These are phyloP conservation scores for Wickerhamiella qilinensis DNA, from an alignment of 805 yeast species.

Conservation along the genomic window DNA sequence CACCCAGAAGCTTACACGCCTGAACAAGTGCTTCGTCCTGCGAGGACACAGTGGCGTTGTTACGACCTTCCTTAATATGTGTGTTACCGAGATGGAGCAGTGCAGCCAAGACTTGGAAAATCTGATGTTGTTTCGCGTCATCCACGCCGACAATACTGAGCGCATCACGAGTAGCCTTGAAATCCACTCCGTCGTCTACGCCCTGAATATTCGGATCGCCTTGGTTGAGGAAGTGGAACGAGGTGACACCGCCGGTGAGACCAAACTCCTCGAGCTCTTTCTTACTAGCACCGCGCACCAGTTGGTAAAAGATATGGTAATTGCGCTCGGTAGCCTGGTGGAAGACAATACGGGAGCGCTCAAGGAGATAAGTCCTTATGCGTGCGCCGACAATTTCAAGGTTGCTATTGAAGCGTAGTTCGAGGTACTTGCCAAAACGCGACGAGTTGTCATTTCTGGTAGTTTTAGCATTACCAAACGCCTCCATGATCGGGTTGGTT, in stretches of 20 bases:
- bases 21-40: conserved; percentile 76
- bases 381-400: conserved; percentile 86
- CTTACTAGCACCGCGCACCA: conserved; percentile 48
- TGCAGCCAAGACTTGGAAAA: conserved; percentile 73
- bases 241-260: conserved; percentile 41
- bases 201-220: conserved; percentile 54
- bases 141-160: conserved; percentile 62
- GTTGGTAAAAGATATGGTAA: conserved; percentile 87
- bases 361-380: conserved; percentile 81
- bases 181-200: conserved; percentile 72
- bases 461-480: conserved; percentile 97
- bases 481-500: conserved; percentile 93
- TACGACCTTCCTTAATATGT: conserved; percentile 67
- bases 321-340: conserved; percentile 87
- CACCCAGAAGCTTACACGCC: conserved; percentile 72
- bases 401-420: conserved; percentile 62
- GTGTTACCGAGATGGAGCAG: conserved; percentile 87
- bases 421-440: conserved; percentile 91
- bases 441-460: conserved; percentile 96
- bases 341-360: conserved; percentile 84
- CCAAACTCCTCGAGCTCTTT: conserved; percentile 41
- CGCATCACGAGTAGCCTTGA: conserved; percentile 59
- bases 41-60: conserved; percentile 61
- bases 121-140: conserved; percentile 39
- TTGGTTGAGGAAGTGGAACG: conserved; percentile 72